Evolutionary conservation across 2,329 filamentous ascomycete species (phyloP).

Genomic region (Lecanicillium sp.): DNA sequence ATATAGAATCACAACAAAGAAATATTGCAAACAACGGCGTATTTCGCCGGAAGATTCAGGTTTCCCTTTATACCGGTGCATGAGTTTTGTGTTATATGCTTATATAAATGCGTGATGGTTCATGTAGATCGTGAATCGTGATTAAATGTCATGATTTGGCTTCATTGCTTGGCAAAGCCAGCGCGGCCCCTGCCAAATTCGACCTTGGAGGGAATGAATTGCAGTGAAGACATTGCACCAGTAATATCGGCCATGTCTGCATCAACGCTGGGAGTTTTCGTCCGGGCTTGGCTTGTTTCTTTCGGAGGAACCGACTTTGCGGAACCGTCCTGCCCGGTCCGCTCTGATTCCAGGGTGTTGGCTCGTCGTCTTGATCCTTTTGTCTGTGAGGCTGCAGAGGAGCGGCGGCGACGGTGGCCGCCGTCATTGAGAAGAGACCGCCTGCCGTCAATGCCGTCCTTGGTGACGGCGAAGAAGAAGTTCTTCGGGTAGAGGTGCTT

Average conservation of each 20-base stretch:
- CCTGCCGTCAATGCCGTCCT: slow-evolving; percentile 81
- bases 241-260: slow-evolving; percentile 56
- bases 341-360: slow-evolving; percentile 20
- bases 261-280: slow-evolving; percentile 22
- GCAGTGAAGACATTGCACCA: slow-evolving; percentile 62
- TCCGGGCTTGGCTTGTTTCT: slow-evolving; percentile 2
- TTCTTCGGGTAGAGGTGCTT: slow-evolving; percentile 88
- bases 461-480: slow-evolving; percentile 82
- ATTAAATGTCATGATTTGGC: no score
- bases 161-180: slow-evolving; percentile 42
- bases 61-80: no score
- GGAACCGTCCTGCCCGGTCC: slow-evolving; percentile 5
- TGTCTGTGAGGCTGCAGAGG: slow-evolving; percentile 30
- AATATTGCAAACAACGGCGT: no score
- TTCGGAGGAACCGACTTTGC: slow-evolving; percentile 7
- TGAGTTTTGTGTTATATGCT: no score
- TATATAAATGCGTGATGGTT: no score
- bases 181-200: slow-evolving; percentile 53
- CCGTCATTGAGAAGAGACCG: slow-evolving; percentile 67
- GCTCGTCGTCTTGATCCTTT: slow-evolving; percentile 25
- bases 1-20: no score
- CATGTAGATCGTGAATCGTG: no score
- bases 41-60: no score
- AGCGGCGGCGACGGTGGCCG: slow-evolving; percentile 39
- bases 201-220: slow-evolving; percentile 61